phyloP scores from a whole-genome alignment of 495 filamentous ascomycete species.

The Podospora anserina region DNA sequence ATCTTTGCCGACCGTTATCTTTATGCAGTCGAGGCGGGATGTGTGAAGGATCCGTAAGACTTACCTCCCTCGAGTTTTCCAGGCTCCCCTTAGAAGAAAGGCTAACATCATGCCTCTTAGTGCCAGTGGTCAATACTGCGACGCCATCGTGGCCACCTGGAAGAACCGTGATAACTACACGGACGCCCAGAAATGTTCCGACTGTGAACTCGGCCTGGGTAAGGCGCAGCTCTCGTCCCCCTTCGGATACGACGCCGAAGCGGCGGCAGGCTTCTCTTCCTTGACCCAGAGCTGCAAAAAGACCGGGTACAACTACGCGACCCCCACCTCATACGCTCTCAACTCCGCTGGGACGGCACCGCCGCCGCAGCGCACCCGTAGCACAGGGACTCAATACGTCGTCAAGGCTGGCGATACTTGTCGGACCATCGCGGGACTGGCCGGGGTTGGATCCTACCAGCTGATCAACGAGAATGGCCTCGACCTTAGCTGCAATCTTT shows the following conservation, averaged over 20 bases:
- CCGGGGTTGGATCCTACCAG: slow-evolving; percentile 16
- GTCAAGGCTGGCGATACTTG: slow-evolving; percentile 19
- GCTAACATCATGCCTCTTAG: not conserved
- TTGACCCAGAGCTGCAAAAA: not conserved
- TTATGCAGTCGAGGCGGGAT: not conserved
- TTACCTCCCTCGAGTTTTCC: not conserved
- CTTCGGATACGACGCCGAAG: not conserved
- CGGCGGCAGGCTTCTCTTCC: not conserved
- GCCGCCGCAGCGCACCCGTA: not conserved
- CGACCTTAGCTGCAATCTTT: slow-evolving; percentile 15
- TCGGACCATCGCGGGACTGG: slow-evolving; percentile 16
- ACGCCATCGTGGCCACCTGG: not conserved
- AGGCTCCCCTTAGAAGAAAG: not conserved
- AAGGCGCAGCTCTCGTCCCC: not conserved
- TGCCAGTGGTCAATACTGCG: not conserved
- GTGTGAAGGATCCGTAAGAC: not conserved
- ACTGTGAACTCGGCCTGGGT: not conserved
- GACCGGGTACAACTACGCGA: not conserved
- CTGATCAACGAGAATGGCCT: slow-evolving; percentile 28
- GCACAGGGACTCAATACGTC: no score
- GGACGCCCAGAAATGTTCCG: not conserved
- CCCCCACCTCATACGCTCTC: not conserved
- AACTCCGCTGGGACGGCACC: not conserved
- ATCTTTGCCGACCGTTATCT: not conserved
- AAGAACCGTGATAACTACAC: not conserved